Evolutionary conservation across 768 basidiomycete genomes (phyloP), one percentile per base, ranked within the genome.

Genomic region (Cystofilobasidium macerans): DNA sequence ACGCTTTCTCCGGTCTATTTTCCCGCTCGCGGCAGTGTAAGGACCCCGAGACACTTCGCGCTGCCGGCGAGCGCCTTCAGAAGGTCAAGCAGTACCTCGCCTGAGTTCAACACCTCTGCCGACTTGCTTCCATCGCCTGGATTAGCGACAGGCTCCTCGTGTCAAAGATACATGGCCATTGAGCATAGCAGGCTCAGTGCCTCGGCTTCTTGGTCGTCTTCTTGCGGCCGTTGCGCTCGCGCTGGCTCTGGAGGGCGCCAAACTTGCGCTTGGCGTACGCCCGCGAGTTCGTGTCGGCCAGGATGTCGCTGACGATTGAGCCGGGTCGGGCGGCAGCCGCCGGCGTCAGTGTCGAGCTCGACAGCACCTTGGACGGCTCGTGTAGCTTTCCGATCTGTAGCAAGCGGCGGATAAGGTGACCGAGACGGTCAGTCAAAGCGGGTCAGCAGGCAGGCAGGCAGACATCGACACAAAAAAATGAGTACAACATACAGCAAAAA

Each of bases 191-290:
- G 9, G 38, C 45, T 47, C n/a, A 54, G 18, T 54, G 26, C 51
- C 51, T 4, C 2, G 28, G 26, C 77, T 82, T 87, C 60, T 82
- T 81, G 30, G 79, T 80, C n/a, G 86, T 76, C 0, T 87, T 89
- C 60, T 84, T 84, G 69, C 81, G 81, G 11, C 89, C 88, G 71
- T 79, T 84, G 20, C 84, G 84, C 24, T 82, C 85, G 71, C 85
- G 81, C 48, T 83, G 82, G 7, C 75, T 73, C 76, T 89, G 86
- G 56, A 91, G 76, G 61, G 89, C 87, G 69, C 83, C 82, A 76
- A 90, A 92, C 78, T 93, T 93, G 78, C 82, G 84, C 78, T 92
- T 92, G n/a, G 91, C 86, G 73, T 92, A 92, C 68, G 85, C 81
- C 74, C 83, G 84, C 32, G 88, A 83, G 76, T 91, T 87, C 2